phyloP scores from a whole-genome alignment of 1,284 basidiomycete species.

The Irpex sp. region DNA sequence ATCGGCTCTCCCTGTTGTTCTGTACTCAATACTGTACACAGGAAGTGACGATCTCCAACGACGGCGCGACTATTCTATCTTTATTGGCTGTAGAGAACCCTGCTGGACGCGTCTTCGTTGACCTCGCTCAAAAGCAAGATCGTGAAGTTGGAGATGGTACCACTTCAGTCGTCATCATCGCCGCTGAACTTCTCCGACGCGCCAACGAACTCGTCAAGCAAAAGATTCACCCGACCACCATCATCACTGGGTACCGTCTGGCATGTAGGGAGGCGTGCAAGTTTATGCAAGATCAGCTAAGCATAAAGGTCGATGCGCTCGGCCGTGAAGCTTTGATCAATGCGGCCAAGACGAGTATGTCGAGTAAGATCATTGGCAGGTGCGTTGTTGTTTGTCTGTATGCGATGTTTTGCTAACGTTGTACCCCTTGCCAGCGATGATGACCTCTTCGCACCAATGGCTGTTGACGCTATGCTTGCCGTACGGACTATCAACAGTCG shows the following conservation, averaged over 20 bases:
- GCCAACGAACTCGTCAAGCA: constrained; percentile 98
- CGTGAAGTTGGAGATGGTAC: constrained; percentile 99
- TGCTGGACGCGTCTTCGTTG: constrained; percentile 94
- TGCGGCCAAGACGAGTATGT: constrained; percentile 98
- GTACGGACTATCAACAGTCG: constrained; percentile 94
- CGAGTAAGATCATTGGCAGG: constrained; percentile 98
- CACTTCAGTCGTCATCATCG: constrained; percentile 97
- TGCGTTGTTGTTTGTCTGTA: constrained; percentile 38
- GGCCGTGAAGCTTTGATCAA: constrained; percentile 94
- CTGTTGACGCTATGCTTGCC: constrained; percentile 97
- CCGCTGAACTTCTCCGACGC: constrained; percentile 82
- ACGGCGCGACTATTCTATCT: constrained; percentile 96
- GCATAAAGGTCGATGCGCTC: constrained; percentile 90
- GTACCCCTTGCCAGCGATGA: constrained; percentile 89
- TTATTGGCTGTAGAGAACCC: constrained; percentile 93
- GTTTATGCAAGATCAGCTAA: constrained; percentile 97
- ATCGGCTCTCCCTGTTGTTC: background rate
- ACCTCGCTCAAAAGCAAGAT: constrained; percentile 98
- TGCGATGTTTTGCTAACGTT: constrained; percentile 5
- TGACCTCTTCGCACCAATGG: constrained; percentile 97
- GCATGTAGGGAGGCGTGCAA: constrained; percentile 98
- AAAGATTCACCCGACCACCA: constrained; percentile 98
- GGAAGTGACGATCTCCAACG: constrained; percentile 99
- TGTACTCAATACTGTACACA: constrained; percentile 25
- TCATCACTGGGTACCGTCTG: constrained; percentile 97